These are phyloP conservation scores for Malus hybrid DNA, from an alignment of 331 rosid genomes.

Conservation along the genomic window DNA sequence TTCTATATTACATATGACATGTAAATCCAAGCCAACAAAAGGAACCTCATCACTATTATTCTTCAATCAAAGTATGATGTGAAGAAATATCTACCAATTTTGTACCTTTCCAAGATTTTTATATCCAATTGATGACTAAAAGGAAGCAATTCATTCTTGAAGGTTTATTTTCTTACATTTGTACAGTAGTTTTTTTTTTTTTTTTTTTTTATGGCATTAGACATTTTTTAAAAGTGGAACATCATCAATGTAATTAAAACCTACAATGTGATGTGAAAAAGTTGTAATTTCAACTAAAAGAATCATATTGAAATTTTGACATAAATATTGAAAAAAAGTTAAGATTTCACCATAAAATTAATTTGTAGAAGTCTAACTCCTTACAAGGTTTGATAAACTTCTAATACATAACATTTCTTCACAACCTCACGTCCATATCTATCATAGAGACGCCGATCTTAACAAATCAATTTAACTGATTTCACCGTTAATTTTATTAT, in stretches of 20 bases:
- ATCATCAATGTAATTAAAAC: background rate
- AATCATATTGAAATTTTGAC: background rate
- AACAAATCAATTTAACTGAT: background rate
- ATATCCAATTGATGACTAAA: background rate
- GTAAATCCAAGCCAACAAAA: background rate
- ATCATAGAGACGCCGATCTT: background rate
- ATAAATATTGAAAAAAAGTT: background rate
- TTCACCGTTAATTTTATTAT: too few relatives aligned
- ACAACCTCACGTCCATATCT: too few relatives aligned
- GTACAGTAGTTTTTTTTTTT: background rate
- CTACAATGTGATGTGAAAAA: background rate
- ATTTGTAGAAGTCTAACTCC: background rate
- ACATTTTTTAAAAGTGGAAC: background rate
- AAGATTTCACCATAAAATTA: rapidly evolving
- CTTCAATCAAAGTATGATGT: background rate
- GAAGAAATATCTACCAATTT: background rate
- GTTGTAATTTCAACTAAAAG: background rate
- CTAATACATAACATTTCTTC: too few relatives aligned
- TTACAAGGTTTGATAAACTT: too few relatives aligned
- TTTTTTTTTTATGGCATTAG: background rate
- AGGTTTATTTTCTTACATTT: background rate
- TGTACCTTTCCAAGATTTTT: background rate
- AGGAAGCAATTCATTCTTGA: background rate
- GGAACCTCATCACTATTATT: background rate
- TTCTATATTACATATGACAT: background rate